Evolutionary conservation across 148 eudicot genomes (phyloP).

Genomic region (Rhododendron kiyosumense): DNA sequence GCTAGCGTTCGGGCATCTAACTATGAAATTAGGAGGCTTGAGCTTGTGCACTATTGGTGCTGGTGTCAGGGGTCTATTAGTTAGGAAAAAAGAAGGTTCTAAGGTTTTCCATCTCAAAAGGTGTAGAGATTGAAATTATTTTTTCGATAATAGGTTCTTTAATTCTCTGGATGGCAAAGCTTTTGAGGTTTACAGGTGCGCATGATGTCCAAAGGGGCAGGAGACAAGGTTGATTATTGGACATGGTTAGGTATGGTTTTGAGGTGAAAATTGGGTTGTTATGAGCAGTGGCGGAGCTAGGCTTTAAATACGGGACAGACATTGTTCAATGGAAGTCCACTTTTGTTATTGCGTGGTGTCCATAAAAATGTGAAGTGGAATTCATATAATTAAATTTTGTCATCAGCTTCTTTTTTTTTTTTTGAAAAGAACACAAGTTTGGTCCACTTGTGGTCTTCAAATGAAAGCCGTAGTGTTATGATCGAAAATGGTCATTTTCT

Average conservation of each 20-base stretch:
- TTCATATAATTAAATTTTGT: background rate
- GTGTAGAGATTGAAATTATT: background rate
- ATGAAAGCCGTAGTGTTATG: too few relatives aligned
- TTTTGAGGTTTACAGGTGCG: background rate
- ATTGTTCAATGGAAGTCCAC: background rate
- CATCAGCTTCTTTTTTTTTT: too few relatives aligned
- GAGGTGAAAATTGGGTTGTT: background rate
- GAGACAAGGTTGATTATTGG: background rate
- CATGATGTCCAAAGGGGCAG: background rate
- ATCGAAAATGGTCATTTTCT: too few relatives aligned
- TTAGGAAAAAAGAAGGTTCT: background rate
- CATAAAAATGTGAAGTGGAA: too few relatives aligned
- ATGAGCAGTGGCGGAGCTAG: background rate
- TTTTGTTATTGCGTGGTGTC: background rate
- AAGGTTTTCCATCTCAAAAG: background rate
- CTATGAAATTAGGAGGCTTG: background rate
- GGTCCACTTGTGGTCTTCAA: too few relatives aligned
- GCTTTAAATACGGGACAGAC: background rate
- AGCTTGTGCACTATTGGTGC: background rate
- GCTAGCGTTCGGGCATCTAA: background rate
- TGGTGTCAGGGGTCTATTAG: background rate
- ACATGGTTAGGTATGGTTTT: background rate
- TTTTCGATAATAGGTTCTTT: background rate
- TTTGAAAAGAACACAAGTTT: background rate
- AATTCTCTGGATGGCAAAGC: background rate